Base-by-base conservation (phyloP, 2,329 filamentous ascomycete genomes). In the Ophiocordyceps camponoti-saundersi region DNA sequence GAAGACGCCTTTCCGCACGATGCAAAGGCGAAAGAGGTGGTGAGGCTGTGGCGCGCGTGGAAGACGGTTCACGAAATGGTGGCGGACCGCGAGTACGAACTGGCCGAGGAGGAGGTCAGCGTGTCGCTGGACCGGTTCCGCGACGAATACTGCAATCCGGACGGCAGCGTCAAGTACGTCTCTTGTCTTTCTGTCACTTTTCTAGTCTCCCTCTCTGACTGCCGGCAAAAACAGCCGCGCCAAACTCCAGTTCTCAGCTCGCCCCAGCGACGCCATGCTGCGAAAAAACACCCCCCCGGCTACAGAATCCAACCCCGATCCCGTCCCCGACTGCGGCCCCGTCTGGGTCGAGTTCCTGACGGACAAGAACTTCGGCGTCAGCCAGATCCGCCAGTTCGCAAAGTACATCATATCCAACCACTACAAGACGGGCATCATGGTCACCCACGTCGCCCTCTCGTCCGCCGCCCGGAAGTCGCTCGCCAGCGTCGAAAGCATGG, bases 11-110 rank as follows among this genome's bases (percentile, higher is more conserved):
- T 50, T 42, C 65, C 69, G 46, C 70, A 71, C 48, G 64, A 71
- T 42, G 67, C 66, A 52, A 71, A 70, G 62, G 64, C 68, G 53
- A 72, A 73, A 61, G 67, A 70, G 63, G 64, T 73, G 44, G 68
- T 75, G 58, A 80, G 85, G 61, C 78, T 95, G 55, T 98, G 92
- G 90, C 85, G 90, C 65, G 87, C 89, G 57, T 93, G 86, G 79
- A 80, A 80, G 65, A 98, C 92, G 10, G 80, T 88, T 44, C 87
- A 94, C 65, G 86, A 98, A 73, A 94, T 98, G 90, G 82, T 92
- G 56, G 73, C 77, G 51, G 92, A 96, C 65, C 72, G 90, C 63
- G 89, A 93, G 57, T 98, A 98, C 68, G 84, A 94, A 60, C 75
- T 98, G 41, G 76, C 85, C 36, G 86, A 95, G 53, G 82, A 88